Conservation (phyloP, 257 asterid species). For the Ehretia macrophylla region DNA sequence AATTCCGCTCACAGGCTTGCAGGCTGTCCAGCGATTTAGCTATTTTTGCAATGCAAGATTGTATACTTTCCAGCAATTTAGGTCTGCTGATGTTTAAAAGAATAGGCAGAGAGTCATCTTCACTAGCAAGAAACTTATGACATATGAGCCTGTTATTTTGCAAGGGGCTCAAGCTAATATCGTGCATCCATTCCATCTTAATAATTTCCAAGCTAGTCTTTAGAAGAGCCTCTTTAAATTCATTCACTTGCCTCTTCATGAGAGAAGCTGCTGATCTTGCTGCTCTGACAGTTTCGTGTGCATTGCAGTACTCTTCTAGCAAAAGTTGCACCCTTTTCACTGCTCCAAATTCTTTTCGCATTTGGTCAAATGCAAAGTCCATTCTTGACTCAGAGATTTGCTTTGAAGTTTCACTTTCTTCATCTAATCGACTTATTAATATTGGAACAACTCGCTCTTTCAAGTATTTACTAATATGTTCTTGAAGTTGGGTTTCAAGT, state of each 20-base stretch:
- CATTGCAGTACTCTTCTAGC: slow-evolving; percentile 88
- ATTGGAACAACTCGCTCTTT: slow-evolving; percentile 71
- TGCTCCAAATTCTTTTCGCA: slow-evolving; percentile 33
- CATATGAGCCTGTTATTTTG: slow-evolving; percentile 55
- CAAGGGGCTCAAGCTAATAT: slow-evolving; percentile 50
- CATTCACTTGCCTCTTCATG: slow-evolving; percentile 76
- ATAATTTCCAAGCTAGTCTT: slow-evolving; percentile 76
- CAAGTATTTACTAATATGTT: slow-evolving; percentile 69
- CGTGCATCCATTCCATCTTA: slow-evolving; percentile 93
- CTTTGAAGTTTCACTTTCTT: slow-evolving; percentile 56
- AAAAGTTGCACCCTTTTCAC: slow-evolving; percentile 54
- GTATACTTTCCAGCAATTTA: slow-evolving; percentile 65
- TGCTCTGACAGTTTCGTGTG: slow-evolving; percentile 86
- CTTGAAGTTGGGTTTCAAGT: slow-evolving; percentile 61
- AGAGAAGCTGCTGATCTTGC: slow-evolving; percentile 76
- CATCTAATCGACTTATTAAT: slow-evolving; percentile 55
- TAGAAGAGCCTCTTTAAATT: slow-evolving; percentile 69
- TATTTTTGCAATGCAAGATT: slow-evolving; percentile 62
- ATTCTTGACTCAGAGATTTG: slow-evolving; percentile 37
- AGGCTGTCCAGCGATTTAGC: slow-evolving; percentile 74
- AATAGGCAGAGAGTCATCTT: slow-evolving; percentile 57
- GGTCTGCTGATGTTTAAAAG: slow-evolving; percentile 66
- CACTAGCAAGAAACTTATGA: slow-evolving; percentile 51
- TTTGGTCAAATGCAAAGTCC: slow-evolving; percentile 37
- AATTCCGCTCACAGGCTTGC: slow-evolving; percentile 77